Percentiles rank a stretch among this genome's conserved stretches.
phyloP scores from a whole-genome alignment of 129 eudicot genomes.

The Centrapalus pauciflorus region DNA sequence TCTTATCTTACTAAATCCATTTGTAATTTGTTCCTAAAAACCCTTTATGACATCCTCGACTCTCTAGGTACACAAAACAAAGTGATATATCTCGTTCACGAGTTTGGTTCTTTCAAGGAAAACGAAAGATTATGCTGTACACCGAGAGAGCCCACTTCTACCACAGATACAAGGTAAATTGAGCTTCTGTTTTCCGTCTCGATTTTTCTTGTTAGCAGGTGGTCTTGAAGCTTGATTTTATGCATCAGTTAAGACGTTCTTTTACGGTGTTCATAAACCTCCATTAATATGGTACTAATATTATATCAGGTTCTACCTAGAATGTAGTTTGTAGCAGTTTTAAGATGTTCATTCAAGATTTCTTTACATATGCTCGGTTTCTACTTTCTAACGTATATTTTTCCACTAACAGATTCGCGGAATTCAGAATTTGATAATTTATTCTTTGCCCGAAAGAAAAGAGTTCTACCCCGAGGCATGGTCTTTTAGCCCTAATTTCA shows the following conservation, averaged over 20 bases:
- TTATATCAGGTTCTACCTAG: not conserved
- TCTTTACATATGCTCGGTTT: not conserved
- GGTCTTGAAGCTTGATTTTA: not conserved
- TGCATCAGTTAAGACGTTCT: not conserved
- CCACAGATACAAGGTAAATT: conserved; percentile 69
- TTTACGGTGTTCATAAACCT: not conserved
- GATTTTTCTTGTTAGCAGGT: no score
- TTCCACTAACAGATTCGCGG: conserved; percentile 64
- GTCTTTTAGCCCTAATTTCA: not conserved
- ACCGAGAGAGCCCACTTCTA: conserved; percentile 93
- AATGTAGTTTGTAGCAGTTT: not conserved
- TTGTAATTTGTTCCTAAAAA: not conserved
- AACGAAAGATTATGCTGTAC: conserved; percentile 69
- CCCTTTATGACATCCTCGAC: not conserved
- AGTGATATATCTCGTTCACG: conserved; percentile 75
- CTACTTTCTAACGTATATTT: not conserved
- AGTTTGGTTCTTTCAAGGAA: conserved; percentile 65
- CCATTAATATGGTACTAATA: not conserved
- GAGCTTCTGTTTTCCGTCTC: no score
- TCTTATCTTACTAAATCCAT: not conserved
- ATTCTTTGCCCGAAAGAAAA: conserved; percentile 90
- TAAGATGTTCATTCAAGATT: not conserved
- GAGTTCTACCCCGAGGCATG: conserved; percentile 92
- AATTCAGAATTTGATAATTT: conserved; percentile 74
- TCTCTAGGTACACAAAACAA: conserved; percentile 47